Evolutionary conservation across 805 yeast species (phyloP).

Genomic region (Starmera quercuum): DNA sequence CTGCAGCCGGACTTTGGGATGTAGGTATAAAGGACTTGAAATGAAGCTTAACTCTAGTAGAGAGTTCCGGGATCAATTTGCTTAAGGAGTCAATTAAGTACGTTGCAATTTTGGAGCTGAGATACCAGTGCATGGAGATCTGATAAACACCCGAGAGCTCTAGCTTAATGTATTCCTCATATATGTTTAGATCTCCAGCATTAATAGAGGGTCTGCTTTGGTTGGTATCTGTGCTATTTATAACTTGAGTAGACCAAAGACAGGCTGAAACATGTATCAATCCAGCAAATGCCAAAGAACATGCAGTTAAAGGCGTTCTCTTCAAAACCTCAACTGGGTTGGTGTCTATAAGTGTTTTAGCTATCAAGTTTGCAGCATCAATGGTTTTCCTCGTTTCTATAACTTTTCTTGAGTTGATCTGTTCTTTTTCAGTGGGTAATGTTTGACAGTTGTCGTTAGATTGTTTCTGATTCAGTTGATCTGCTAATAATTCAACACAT

Average conservation of each 20-base stretch:
- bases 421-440: slow-evolving; percentile 21
- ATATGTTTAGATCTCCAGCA: slow-evolving; percentile 31
- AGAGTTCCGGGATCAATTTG: slow-evolving; percentile 35
- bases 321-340: slow-evolving; percentile 33
- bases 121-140: slow-evolving; percentile 43
- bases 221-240: slow-evolving; percentile 7
- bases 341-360: slow-evolving; percentile 38
- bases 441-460: slow-evolving; percentile 23
- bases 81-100: slow-evolving; percentile 39
- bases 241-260: slow-evolving; percentile 40
- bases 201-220: slow-evolving; percentile 13
- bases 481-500: slow-evolving; percentile 21
- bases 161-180: slow-evolving; percentile 40
- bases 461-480: slow-evolving; percentile 17
- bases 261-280: slow-evolving; percentile 46
- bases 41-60: slow-evolving; percentile 27
- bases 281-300: slow-evolving; percentile 45
- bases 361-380: slow-evolving; percentile 44
- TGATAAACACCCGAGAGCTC: slow-evolving; percentile 42
- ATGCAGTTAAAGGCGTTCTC: slow-evolving; percentile 45
- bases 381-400: slow-evolving; percentile 47
- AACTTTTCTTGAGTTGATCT: slow-evolving; percentile 35
- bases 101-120: slow-evolving; percentile 37
- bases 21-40: slow-evolving; percentile 12
- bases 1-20: background rate